These are phyloP conservation scores for Pilasporangium apinafurcum DNA, from an alignment of 352 stramenopile species.

Conservation along the genomic window DNA sequence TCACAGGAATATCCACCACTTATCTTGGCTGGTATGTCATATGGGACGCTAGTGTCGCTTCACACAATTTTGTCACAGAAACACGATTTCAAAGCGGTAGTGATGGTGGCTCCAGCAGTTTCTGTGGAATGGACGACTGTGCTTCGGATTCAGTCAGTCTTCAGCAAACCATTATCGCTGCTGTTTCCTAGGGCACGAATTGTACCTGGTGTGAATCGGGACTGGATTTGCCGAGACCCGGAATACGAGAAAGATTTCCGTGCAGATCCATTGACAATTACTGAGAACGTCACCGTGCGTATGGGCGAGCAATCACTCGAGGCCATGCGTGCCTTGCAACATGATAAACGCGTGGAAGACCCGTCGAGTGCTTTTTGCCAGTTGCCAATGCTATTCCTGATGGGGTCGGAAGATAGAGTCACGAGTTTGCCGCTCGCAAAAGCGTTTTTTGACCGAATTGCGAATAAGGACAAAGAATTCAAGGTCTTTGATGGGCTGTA, in stretches of 20 bases:
- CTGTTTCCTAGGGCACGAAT: constrained; percentile 16
- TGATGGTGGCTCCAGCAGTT: constrained; percentile 16
- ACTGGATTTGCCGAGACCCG: constrained; percentile 16
- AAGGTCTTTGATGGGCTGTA: constrained; percentile 43
- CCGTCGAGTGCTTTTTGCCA: constrained; percentile 17
- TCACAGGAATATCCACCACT: constrained; percentile 9
- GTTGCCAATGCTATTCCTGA: constrained; percentile 19
- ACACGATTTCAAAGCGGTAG: constrained; percentile 15
- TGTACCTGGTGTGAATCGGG: constrained; percentile 18
- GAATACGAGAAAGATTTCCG: constrained; percentile 19
- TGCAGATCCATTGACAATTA: constrained; percentile 21
- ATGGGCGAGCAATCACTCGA: constrained; percentile 31
- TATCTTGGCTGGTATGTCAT: constrained; percentile 21
- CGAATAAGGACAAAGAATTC: constrained; percentile 48
- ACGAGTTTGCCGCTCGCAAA: constrained; percentile 35
- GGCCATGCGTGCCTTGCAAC: constrained; percentile 26
- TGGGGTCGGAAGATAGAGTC: constrained; percentile 43
- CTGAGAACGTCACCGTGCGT: constrained; percentile 28
- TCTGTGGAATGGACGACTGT: constrained; percentile 13
- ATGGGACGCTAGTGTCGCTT: constrained; percentile 22
- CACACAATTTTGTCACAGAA: constrained; percentile 17
- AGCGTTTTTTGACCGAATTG: constrained; percentile 32
- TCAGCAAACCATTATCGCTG: constrained; percentile 12
- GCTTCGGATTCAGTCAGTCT: constrained; percentile 7
- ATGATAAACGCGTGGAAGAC: constrained; percentile 21